Base-by-base conservation (phyloP, 768 basidiomycete species). In the Termitomyces sp. region DNA sequence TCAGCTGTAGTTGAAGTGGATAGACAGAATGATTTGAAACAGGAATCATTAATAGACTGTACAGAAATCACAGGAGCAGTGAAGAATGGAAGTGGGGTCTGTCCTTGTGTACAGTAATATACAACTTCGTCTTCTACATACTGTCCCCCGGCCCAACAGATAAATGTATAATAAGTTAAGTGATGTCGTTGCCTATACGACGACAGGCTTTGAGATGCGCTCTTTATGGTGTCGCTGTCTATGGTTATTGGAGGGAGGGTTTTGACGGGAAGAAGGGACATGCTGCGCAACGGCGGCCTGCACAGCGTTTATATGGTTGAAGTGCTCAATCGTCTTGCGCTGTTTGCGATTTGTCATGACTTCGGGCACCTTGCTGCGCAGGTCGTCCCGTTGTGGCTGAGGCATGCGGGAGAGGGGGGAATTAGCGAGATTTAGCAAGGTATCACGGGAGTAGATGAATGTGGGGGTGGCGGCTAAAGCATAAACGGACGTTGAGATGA, bases 291-390 rank as follows among this genome's bases (percentile, higher is more conserved):
- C 42, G 2, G 43, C 24, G 10, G 46, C 51, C 26, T 64, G 55
- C 12, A 50, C 42, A 27, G 46, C 18, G 44, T 48, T 31, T 13
- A 55, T 37, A 18, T 62, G 53, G 14, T 65, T 65, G 22, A 62
- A 63, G 42, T 64, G 67, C 55, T 69, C 69, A 31, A 70, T 65
- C 37, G 65, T 61, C 59, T 68, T 70, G 51, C 68, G 60, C 46
- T 67, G 66, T 57, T 66, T 69, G 43, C 69, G 61, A 55, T 68
- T 69, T 18, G 68, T 65, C 29, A 68, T 57, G 48, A 69, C 57
- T 46, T 68, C 67, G 8, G 69, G 69, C 42, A 69, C 59, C 4
- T 57, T 53, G 26, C 43, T 62, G 26, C 69, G 65, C n/a, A 72
- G 56, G 4, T 36, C 50, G 27, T 68, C 69, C 31, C 67, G 66